These are phyloP conservation scores for Dissoconium aciculare DNA, from an alignment of 2,329 filamentous ascomycete species.

Conservation along the genomic window DNA sequence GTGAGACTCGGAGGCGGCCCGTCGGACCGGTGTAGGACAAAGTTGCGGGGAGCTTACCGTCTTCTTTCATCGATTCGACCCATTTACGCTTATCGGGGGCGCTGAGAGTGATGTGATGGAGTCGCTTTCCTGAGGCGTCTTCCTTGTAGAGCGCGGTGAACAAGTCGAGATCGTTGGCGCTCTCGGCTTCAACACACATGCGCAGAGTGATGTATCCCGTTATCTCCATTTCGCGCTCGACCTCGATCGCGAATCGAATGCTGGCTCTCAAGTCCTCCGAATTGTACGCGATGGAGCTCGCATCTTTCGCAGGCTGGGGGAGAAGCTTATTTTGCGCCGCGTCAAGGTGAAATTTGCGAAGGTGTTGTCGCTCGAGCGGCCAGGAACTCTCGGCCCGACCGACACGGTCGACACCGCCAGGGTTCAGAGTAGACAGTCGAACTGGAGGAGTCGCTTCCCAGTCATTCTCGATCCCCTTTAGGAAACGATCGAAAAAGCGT, in stretches of 20 bases:
- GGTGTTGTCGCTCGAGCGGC: slow-evolving; percentile 11
- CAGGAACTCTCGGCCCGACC: slow-evolving; percentile 20
- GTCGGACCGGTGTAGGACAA: slow-evolving; percentile 21
- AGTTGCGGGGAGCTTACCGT: slow-evolving; percentile 16
- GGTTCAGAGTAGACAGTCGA: slow-evolving; percentile 27
- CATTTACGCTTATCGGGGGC: too few relatives aligned
- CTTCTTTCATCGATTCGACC: too few relatives aligned
- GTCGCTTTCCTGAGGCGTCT: slow-evolving; percentile 7
- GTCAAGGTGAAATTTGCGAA: slow-evolving; percentile 8
- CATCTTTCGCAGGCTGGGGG: neutral
- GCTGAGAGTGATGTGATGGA: slow-evolving; percentile 11
- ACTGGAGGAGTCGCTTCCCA: slow-evolving; percentile 37
- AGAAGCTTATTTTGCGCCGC: slow-evolving; percentile 6
- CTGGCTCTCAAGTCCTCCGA: slow-evolving; percentile 10
- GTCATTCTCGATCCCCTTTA: slow-evolving; percentile 30
- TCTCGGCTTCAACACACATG: slow-evolving; percentile 29
- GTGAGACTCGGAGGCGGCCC: slow-evolving; percentile 10
- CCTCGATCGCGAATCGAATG: slow-evolving; percentile 26
- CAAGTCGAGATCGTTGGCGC: slow-evolving; percentile 13
- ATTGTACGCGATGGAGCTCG: slow-evolving; percentile 6
- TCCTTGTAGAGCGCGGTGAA: slow-evolving; percentile 12
- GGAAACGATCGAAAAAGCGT: slow-evolving; percentile 33
- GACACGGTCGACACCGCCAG: slow-evolving; percentile 22
- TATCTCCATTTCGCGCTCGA: slow-evolving; percentile 24
- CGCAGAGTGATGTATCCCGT: slow-evolving; percentile 33